Conservation (phyloP, 495 filamentous ascomycete species). For the Talaromyces adpressus region DNA sequence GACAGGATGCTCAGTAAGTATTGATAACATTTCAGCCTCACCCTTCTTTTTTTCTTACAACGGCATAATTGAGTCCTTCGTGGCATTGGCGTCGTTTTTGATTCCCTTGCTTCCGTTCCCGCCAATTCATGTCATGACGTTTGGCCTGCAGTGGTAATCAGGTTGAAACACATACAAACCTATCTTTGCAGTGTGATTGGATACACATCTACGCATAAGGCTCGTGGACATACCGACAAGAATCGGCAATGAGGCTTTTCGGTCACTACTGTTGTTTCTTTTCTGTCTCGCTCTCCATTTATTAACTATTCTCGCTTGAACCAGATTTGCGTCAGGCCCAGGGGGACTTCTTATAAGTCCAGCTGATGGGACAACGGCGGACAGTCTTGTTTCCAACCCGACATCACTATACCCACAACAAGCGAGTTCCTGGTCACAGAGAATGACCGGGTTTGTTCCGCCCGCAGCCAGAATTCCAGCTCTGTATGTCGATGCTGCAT, state of each 20-base stretch:
- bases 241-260: background rate
- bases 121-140: background rate
- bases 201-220: background rate
- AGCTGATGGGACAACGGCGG: constrained; percentile 21
- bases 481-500: constrained; percentile 27
- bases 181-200: background rate
- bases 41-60: constrained; percentile 10
- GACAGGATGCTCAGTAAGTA: constrained; percentile 45
- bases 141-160: background rate
- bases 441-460: constrained; percentile 33
- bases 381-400: constrained; percentile 33
- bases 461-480: constrained; percentile 27
- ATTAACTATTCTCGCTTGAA: constrained; percentile 18
- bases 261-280: background rate
- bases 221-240: background rate
- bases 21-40: constrained; percentile 10
- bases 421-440: constrained; percentile 29
- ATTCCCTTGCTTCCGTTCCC: constrained; percentile 3
- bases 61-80: background rate
- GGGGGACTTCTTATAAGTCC: constrained; percentile 38
- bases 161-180: background rate
- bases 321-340: constrained; percentile 33
- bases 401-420: constrained; percentile 34
- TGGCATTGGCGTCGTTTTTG: background rate
- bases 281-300: constrained; percentile 4